A percentile compares a stretch with the other conserved stretches of the same genome.
These are phyloP conservation scores for Phytophthora gonapodyides DNA, from an alignment of 352 stramenopile genomes.

Conservation along the genomic window DNA sequence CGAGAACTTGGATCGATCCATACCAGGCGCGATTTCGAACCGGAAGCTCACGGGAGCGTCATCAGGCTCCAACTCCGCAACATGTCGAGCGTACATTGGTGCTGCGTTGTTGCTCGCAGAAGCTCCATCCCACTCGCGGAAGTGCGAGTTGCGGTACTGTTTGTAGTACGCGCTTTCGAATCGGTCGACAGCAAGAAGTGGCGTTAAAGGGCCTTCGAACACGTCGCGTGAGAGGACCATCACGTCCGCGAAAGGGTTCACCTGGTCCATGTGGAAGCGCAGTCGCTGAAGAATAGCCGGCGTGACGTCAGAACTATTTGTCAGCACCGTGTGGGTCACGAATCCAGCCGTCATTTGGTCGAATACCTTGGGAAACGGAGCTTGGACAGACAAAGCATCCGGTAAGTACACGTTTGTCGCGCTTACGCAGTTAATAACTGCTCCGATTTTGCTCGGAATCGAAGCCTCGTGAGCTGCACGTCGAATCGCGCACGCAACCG, in stretches of 20 bases:
- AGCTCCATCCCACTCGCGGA: slow-evolving; percentile 43
- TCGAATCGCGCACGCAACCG: slow-evolving; percentile 50
- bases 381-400: slow-evolving; percentile 39
- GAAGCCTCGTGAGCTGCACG: slow-evolving; percentile 8
- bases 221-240: slow-evolving; percentile 64
- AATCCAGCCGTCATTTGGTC: slow-evolving; percentile 72
- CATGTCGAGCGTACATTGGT: slow-evolving; percentile 26
- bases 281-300: slow-evolving; percentile 47
- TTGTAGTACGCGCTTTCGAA: slow-evolving; percentile 68
- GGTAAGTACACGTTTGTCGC: slow-evolving; percentile 63
- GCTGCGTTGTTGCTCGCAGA: slow-evolving; percentile 1
- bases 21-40: slow-evolving; percentile 51
- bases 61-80: slow-evolving; percentile 36
- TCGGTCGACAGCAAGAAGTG: slow-evolving; percentile 55
- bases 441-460: slow-evolving; percentile 47
- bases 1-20: slow-evolving; percentile 65
- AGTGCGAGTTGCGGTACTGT: slow-evolving; percentile 54
- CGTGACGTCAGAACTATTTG: slow-evolving; percentile 50
- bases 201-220: slow-evolving; percentile 63
- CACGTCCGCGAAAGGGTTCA: slow-evolving; percentile 75
- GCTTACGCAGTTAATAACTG: slow-evolving; percentile 55
- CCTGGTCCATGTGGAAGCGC: slow-evolving; percentile 68
- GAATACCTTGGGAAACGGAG: slow-evolving; percentile 63
- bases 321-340: slow-evolving; percentile 68
- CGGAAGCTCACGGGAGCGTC: slow-evolving; percentile 38